Evolutionary conservation across 2,329 filamentous ascomycete species (phyloP), one percentile per base, ranked within the genome.

Genomic region (Aspergillus fumigatus): DNA sequence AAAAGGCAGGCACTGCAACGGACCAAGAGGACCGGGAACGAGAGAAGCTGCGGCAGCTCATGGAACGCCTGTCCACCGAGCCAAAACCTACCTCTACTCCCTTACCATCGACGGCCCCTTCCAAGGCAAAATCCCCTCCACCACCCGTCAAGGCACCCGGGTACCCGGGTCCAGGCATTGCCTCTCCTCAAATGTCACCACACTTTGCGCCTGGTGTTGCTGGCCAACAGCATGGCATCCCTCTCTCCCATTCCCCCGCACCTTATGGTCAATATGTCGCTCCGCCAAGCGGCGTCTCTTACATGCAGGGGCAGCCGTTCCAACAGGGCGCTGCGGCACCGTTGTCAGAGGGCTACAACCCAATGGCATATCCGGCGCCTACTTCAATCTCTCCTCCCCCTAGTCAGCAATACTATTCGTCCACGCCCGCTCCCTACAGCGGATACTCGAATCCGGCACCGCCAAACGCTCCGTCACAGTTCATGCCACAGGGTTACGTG

Each of bases 31-130:
- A 96, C 66, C 82, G 89, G 52, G 93, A 97, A 71, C 87, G 90
- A 55, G 91, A 96, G 67, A 85, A 93, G 54, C 77, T 99, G 55
- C 86, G 90, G 56, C 89, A 89, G 45, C 79, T 99, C 43, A 97
- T 99, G 94, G 92, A 97, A 69, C 86, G 92, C 53, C 93, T 97
- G 86, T 92, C 92, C 1, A 88, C 97, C 76, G 90, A 93, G 54
- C 76, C 75, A 7, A 73, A 70, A 43, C 59, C 62, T 21, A 55
- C 69, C 4, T 66, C 71, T 17, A 62, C 65, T 14, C 64, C 69
- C 17, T 66, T 71, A 38, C 70, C 75, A 2, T 66, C 69, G n/a
- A 70, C 73, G 14, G 75, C 77, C 55, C 71, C 80, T 2, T 74
- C 70, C 55, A 75, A 77, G 49, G 73, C 80, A 41, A 74, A 73